These are phyloP conservation scores for Styphnolobium japonicum DNA, from an alignment of 306 rosid species.

Conservation along the genomic window DNA sequence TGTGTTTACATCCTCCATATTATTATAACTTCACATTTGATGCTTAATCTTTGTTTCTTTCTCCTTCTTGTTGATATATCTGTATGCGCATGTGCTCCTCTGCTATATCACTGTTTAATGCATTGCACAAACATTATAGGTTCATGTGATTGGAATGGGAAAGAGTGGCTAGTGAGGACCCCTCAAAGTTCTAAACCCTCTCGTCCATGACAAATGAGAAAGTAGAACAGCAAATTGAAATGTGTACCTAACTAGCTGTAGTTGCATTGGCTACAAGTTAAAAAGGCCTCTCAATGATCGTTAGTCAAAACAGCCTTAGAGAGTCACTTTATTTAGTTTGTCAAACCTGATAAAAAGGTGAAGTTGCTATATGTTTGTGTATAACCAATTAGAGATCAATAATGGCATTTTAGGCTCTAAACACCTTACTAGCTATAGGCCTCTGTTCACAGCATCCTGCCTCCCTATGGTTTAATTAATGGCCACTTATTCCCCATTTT, in stretches of 20 bases:
- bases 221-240: not conserved
- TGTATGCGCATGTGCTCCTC: not conserved
- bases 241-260: not conserved
- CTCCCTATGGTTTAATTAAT: not conserved
- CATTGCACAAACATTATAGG: not conserved
- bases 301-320: not conserved
- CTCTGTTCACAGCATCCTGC: not conserved
- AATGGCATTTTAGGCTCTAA: not conserved
- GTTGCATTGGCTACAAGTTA: not conserved
- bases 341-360: not conserved
- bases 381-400: not conserved
- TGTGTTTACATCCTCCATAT: slow-evolving; percentile 1
- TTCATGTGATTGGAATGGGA: not conserved
- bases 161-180: not conserved
- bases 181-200: not conserved
- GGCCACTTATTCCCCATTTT: not conserved
- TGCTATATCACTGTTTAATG: not conserved
- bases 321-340: not conserved
- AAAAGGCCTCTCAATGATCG: not conserved
- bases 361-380: not conserved
- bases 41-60: not conserved
- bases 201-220: not conserved
- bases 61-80: not conserved
- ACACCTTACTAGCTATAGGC: not conserved
- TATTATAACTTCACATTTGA: not conserved